These are phyloP conservation scores for Neurospora sp. DNA, from an alignment of 495 filamentous ascomycete genomes.

Conservation along the genomic window DNA sequence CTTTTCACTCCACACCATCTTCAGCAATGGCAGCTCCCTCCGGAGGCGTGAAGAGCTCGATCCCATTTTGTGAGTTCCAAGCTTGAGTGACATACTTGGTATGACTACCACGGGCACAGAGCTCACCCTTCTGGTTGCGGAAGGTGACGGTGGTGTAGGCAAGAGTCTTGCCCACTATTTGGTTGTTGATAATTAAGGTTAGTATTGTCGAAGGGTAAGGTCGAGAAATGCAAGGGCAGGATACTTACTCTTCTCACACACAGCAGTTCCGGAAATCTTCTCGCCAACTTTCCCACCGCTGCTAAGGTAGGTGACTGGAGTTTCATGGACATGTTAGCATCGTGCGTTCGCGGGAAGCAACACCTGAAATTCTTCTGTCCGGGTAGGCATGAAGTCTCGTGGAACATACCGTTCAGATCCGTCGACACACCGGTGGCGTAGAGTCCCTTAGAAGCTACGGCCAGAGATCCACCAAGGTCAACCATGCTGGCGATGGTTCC, in stretches of 20 bases:
- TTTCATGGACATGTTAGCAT: background rate
- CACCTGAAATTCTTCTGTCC: background rate
- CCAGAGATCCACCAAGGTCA: slow-evolving; percentile 85
- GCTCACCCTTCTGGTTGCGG: slow-evolving; percentile 59
- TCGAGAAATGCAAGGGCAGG: background rate
- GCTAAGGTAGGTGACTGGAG: slow-evolving; percentile 76
- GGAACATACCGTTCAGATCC: slow-evolving; percentile 68
- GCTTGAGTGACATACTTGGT: slow-evolving; percentile 58
- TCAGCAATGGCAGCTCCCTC: slow-evolving; percentile 8
- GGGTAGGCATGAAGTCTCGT: background rate
- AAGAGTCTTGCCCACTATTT: slow-evolving; percentile 78
- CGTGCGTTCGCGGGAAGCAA: background rate
- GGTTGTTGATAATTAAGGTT: background rate
- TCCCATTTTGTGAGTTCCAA: slow-evolving; percentile 4
- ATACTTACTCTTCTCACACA: slow-evolving; percentile 74
- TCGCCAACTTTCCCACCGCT: slow-evolving; percentile 79
- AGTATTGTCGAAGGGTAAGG: background rate
- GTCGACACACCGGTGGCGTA: slow-evolving; percentile 89
- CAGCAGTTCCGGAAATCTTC: slow-evolving; percentile 54
- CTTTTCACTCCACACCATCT: background rate
- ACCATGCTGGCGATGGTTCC: slow-evolving; percentile 95
- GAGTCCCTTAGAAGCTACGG: slow-evolving; percentile 81
- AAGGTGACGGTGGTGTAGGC: slow-evolving; percentile 83
- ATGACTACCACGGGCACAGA: slow-evolving; percentile 86
- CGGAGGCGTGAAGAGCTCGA: slow-evolving; percentile 4